Evolutionary conservation across 805 yeast genomes (phyloP), one percentile per base, ranked within the genome.

Genomic region (Kuraishia ogatae): DNA sequence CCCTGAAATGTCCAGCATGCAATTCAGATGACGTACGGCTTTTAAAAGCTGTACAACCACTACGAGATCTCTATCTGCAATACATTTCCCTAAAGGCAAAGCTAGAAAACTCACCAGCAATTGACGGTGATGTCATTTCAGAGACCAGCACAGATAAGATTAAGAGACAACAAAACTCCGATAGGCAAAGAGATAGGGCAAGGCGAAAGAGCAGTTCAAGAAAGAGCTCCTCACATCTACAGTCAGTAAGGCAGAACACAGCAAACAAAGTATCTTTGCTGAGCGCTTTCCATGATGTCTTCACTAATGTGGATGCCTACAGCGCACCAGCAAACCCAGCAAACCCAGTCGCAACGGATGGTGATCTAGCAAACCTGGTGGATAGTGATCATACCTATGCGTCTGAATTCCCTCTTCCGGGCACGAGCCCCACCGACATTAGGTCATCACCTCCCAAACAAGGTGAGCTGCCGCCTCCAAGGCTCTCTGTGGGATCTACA

Each of bases 1-100:
- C 57, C 55, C 61, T 72, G 62, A 23, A 54, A 5, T 76, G 80
- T 54, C 79, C 79, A 2, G 54, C 66, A 0, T 76, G 80, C 57
- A 60, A 58, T 2, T 51, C 54, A 8, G 54, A 53, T 6, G 57
- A 65, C 5, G 64, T 60, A 1, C 17, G 55, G 1, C 20, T 68
- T 13, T 53, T 74, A 17, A 67, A 66, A 1, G 66, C 76, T 11
- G 71, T 75, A 19, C 63, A 61, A 19, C 72, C 70, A 15, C 57
- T 75, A 46, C 57, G 74, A 39, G 62, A 65, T 6, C 55, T 75
- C 13, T 54, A 54, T 39, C 15, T 21, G 11, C 51, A 28, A 23
- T 13, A 19, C 29, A n/a, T 24, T 13, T 17, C 13, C 53, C 13
- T 39, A n/a, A 51, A 39, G 20, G 48, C 49, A 11, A 19, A 21